Conservation (phyloP, 2,329 filamentous ascomycete genomes). For the Epicoccum sorghinum region DNA sequence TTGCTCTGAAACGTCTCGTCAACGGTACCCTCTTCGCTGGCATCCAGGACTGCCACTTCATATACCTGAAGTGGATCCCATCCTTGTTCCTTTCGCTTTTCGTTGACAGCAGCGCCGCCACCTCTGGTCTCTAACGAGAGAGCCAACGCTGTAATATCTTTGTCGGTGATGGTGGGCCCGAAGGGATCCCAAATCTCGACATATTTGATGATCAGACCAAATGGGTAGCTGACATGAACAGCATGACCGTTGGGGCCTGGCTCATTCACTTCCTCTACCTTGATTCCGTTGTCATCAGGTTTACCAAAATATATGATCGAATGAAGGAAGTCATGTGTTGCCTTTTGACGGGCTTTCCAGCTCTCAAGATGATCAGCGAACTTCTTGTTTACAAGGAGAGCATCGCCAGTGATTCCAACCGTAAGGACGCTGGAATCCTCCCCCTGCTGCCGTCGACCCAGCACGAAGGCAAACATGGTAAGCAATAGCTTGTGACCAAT, state of each 20-base stretch:
- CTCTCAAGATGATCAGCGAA: conserved; percentile 79
- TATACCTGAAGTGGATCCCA: conserved; percentile 80
- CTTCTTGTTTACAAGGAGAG: conserved; percentile 86
- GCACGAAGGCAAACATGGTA: conserved; percentile 79
- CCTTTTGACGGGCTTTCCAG: conserved; percentile 75
- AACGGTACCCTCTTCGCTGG: conserved; percentile 58
- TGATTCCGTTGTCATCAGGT: conserved; percentile 51
- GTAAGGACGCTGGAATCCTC: conserved; percentile 63
- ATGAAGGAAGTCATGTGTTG: conserved; percentile 73
- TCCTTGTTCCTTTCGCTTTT: conserved; percentile 75
- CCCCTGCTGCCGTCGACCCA: conserved; percentile 51
- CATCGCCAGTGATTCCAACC: conserved; percentile 87
- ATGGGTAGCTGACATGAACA: conserved; percentile 64
- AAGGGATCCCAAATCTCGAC: conserved; percentile 87
- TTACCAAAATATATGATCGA: conserved; percentile 65
- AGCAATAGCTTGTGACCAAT: conserved; percentile 95
- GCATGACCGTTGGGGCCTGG: conserved; percentile 58
- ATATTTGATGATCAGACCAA: conserved; percentile 73
- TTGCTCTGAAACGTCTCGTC: conserved; percentile 75
- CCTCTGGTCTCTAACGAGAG: conserved; percentile 86
- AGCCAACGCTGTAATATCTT: conserved; percentile 78
- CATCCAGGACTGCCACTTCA: conserved; percentile 87
- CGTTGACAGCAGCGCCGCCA: conserved; percentile 85
- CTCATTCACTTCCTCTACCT: conserved; percentile 53
- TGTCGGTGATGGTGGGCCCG: conserved; percentile 86